Evolutionary conservation across 2,329 filamentous ascomycete genomes (phyloP), one percentile per base, ranked within the genome.

Genomic region (Aureobasidium sp.): DNA sequence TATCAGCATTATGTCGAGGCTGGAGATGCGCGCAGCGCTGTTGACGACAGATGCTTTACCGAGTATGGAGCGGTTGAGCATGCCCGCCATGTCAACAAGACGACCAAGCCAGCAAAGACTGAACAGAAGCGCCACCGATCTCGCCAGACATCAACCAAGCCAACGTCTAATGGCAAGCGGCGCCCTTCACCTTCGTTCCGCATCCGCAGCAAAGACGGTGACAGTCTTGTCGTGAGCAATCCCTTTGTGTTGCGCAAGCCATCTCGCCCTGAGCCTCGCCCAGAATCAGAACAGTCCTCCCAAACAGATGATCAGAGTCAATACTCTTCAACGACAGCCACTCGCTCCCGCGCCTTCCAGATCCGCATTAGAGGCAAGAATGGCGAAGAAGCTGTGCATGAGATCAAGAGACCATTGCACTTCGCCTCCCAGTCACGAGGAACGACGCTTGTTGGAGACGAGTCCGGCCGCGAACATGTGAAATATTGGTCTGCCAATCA

Each of bases 311-410:
- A 45, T 27, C 39, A 25, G 31, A n/a, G 44, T 48, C 41, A 42
- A 9, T 8, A n/a, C 17, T 49, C 45, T 42, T 41, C 57, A 17
- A 27, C 37, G 4, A 29, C 57, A 17, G 2, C 22, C 5, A 12
- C 45, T 25, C 37, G 20, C 44, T 31, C 45, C 17, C 37, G 36
- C 37, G 29, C 45, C 17, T 60, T 41, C 36, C 52, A 41, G 5
- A 39, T 65, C 27, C 65, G 64, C 3, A 67, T 69, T 34, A 56
- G 58, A 5, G 63, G 63, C 53, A 69, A 67, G 49, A 64, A 64
- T 45, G 68, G 66, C 22, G 58, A 67, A 25, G 68, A 69, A 57
- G 63, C 64, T n/a, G 62, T 67, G 31, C 56, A 67, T 12, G 37
- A 62, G 20, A 51, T 60, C 25, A 41, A 25, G 15, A 49, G 57